Evolutionary conservation across 139 green algal species (phyloP), one percentile per base, ranked within the genome.

Genomic region (Astrephomene gubernaculifera): DNA sequence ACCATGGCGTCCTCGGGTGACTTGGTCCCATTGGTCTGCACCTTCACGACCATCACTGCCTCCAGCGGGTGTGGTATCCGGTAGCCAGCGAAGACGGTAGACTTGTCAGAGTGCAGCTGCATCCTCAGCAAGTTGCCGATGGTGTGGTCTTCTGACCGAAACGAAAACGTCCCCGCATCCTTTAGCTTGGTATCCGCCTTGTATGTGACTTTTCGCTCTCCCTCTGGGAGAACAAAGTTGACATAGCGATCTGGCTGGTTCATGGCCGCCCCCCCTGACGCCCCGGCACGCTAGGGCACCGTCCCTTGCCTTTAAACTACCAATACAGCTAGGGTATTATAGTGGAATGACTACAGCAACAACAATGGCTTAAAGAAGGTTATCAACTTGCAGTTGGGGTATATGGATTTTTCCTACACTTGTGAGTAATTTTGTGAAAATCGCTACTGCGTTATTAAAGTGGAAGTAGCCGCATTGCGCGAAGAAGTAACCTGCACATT

Each of bases 141-240:
- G 2, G 97, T 99, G 90, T 99, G 97, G 83, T 99, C 97, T 74
- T 99, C 97, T 2, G 94, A 90, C 75, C 97, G 91, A 0, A 99
- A 81, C 0, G 86, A 89, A 83, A 98, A 99, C 0, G 91, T 97
- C 9, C 88, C 97, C 2, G 97, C 96, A 82, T 99, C 94, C 12
- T 90, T 71, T 1, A 98, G 76, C 81, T 98, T 99, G 4, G 95
- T 97, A 72, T 99, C 97, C 1, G 86, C 80, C 65, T 94, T 90
- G 76, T 91, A 97, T 5, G 87, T 65, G 0, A 99, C 90, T 89
- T 99, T 99, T 5, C 87, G 87, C 21, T 94, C 76, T 36, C 91
- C 94, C 6, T 97, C 94, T 8, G 95, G 96, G 7, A 99, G 86
- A 36, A 99, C 94, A 78, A 99, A 99, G 21, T 83, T 94, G 43